Evolutionary conservation across 768 basidiomycete species (phyloP).

Genomic region (Lactarius pseudohatsudake): DNA sequence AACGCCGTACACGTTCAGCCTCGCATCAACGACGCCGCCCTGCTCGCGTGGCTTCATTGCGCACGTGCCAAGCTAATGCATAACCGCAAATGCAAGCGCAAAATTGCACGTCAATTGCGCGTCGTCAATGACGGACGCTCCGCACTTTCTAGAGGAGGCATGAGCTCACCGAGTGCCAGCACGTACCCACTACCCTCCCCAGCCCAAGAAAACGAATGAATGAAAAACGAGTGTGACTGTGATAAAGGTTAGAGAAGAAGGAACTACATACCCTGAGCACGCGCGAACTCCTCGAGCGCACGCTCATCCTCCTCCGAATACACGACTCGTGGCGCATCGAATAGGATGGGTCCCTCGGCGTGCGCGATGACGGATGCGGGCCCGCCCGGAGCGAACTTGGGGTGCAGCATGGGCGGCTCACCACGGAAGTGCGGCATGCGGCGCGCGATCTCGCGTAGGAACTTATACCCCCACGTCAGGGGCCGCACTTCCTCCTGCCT

Average conservation of each 20-base stretch:
- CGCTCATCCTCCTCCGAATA: slow-evolving; percentile 40
- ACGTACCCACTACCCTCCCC: slow-evolving; percentile 33
- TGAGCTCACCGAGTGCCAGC: slow-evolving; percentile 38
- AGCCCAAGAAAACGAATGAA: neutral
- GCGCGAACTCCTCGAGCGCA: slow-evolving; percentile 36
- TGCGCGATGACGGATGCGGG: slow-evolving; percentile 26
- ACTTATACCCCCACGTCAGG: slow-evolving; percentile 57
- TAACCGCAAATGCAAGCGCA: no score
- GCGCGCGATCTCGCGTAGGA: slow-evolving; percentile 51
- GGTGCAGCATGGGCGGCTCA: slow-evolving; percentile 33
- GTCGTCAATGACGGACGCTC: neutral
- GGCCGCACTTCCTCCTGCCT: slow-evolving; percentile 40
- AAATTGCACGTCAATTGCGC: neutral
- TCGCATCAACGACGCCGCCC: no score
- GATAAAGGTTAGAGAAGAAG: neutral
- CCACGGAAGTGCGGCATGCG: slow-evolving; percentile 46
- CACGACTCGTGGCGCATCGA: slow-evolving; percentile 34
- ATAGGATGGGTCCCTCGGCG: slow-evolving; percentile 28
- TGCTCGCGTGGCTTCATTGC: slow-evolving; percentile 56
- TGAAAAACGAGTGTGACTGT: neutral
- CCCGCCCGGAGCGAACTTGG: slow-evolving; percentile 36
- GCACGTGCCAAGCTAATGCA: slow-evolving; percentile 52
- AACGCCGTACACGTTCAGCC: no score
- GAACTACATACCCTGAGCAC: slow-evolving; percentile 10
- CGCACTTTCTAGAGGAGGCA: neutral